Percentiles rank a stretch among this genome's conserved stretches.
phyloP scores from a whole-genome alignment of 2,329 filamentous ascomycete genomes.

The Furcasterigmium sp. region DNA sequence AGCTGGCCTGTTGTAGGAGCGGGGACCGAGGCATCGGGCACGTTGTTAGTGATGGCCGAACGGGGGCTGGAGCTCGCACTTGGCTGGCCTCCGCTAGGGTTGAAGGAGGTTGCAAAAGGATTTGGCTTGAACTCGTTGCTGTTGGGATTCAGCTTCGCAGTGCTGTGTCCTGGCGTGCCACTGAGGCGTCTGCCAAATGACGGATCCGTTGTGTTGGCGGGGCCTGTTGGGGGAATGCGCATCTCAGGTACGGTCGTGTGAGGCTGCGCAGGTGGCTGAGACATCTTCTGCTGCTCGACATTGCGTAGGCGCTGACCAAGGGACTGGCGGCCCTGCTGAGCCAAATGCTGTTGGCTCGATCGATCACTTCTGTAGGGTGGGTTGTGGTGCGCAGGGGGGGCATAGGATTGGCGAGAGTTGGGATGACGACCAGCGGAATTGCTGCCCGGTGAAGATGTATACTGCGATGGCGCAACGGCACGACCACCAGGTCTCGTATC shows the following conservation, averaged over 20 bases:
- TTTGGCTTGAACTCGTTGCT: slow-evolving; percentile 81
- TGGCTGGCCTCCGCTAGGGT: slow-evolving; percentile 57
- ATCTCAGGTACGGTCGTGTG: slow-evolving; percentile 53
- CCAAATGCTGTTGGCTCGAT: slow-evolving; percentile 34
- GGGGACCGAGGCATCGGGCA: slow-evolving; percentile 17
- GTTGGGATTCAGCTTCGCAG: slow-evolving; percentile 57
- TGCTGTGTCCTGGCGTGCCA: slow-evolving; percentile 44
- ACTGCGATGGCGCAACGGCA: slow-evolving; percentile 17
- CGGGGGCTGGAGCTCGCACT: slow-evolving; percentile 70
- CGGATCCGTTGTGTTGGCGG: slow-evolving; percentile 51
- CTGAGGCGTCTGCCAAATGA: slow-evolving; percentile 49
- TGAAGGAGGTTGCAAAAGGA: slow-evolving; percentile 75
- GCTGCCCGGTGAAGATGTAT: background rate
- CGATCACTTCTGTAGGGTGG: slow-evolving; percentile 45
- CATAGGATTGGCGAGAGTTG: slow-evolving; percentile 41
- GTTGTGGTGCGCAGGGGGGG: slow-evolving; percentile 36
- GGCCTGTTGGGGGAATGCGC: slow-evolving; percentile 69
- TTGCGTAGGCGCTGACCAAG: slow-evolving; percentile 46
- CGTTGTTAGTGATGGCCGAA: slow-evolving; percentile 50
- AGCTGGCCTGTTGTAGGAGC: slow-evolving; percentile 37
- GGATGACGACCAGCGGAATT: slow-evolving; percentile 34
- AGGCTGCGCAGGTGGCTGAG: slow-evolving; percentile 28
- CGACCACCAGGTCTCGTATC: slow-evolving; percentile 25
- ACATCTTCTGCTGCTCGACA: slow-evolving; percentile 46
- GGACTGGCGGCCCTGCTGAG: slow-evolving; percentile 31